A percentile compares a stretch with the other conserved stretches of the same genome.
These are phyloP conservation scores for Avena eriantha DNA, from an alignment of 176 grass and related monocot species.

Conservation along the genomic window DNA sequence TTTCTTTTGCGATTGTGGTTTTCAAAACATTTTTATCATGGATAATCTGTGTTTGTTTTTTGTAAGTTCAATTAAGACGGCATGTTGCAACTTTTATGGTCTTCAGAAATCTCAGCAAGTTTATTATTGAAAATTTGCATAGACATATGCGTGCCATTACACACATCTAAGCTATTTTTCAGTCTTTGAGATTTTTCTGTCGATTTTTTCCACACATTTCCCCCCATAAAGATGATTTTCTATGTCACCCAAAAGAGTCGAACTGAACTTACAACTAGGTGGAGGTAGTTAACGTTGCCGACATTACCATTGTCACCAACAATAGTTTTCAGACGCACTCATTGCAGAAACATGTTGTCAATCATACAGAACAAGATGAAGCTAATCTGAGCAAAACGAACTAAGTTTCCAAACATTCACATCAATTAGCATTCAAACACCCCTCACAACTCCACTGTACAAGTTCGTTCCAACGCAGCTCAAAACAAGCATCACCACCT, in stretches of 20 bases:
- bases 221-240: neutral
- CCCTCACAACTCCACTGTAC: constrained; percentile 44
- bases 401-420: neutral
- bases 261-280: neutral
- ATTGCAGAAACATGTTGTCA: neutral
- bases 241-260: neutral
- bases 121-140: too few species aligned
- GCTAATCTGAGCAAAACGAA: constrained; percentile 1
- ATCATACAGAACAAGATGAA: neutral
- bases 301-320: neutral
- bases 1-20: neutral
- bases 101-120: too few species aligned
- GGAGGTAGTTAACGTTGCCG: neutral
- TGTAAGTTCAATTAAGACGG: too few species aligned
- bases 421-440: constrained; percentile 29
- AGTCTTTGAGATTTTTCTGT: too few species aligned
- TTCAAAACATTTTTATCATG: too few species aligned
- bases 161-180: too few species aligned
- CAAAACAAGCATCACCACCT: neutral
- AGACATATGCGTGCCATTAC: too few species aligned
- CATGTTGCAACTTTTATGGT: too few species aligned
- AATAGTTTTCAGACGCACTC: neutral
- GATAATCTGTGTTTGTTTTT: too few species aligned
- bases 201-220: neutral
- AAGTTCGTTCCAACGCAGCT: neutral